Percentiles rank a stretch among this genome's conserved stretches.
These are phyloP conservation scores for Saccharomycopsis microspora DNA, from an alignment of 805 yeast genomes.

Conservation along the genomic window DNA sequence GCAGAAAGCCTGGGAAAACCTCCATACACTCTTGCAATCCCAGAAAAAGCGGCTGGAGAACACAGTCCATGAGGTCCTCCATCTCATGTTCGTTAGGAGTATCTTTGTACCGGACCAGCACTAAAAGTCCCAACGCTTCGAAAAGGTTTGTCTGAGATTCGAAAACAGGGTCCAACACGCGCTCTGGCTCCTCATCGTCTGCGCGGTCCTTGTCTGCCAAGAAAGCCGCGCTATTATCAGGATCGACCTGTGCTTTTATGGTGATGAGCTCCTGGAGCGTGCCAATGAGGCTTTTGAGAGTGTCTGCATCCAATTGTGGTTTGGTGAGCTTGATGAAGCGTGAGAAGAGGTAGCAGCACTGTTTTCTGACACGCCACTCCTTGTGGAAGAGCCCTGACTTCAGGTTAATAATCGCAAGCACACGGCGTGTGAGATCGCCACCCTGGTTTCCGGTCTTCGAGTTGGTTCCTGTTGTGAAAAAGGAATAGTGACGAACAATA, in stretches of 20 bases:
- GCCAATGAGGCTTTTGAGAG: conserved; percentile 45
- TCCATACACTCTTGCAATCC: conserved; percentile 59
- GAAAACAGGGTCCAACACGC: conserved; percentile 39
- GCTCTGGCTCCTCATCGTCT: conserved; percentile 39
- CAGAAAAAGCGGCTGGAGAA: conserved; percentile 65
- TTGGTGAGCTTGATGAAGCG: conserved; percentile 71
- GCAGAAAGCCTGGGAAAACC: conserved; percentile 24
- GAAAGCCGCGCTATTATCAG: conserved; percentile 3
- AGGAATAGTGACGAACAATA: conserved; percentile 64
- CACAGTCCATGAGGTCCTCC: conserved; percentile 42
- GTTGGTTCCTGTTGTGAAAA: conserved; percentile 26
- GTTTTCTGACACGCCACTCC: conserved; percentile 60
- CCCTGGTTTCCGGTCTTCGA: conserved; percentile 28
- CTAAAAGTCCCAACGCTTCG: conserved; percentile 76
- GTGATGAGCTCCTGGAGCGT: conserved; percentile 51
- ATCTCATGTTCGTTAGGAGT: conserved; percentile 15
- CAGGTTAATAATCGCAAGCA: conserved; percentile 69
- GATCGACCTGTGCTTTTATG: conserved; percentile 46
- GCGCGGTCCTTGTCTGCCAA: conserved; percentile 21
- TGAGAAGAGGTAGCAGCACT: conserved; percentile 86
- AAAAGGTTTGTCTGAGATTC: conserved; percentile 73
- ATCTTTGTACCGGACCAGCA: conserved; percentile 27
- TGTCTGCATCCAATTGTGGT: conserved; percentile 42
- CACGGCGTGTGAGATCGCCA: conserved; percentile 42
- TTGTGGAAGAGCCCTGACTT: conserved; percentile 73